A percentile compares a stretch with the other conserved stretches of the same genome.
phyloP scores from a whole-genome alignment of 2,329 filamentous ascomycete species.

The Ceratocystis destructans region DNA sequence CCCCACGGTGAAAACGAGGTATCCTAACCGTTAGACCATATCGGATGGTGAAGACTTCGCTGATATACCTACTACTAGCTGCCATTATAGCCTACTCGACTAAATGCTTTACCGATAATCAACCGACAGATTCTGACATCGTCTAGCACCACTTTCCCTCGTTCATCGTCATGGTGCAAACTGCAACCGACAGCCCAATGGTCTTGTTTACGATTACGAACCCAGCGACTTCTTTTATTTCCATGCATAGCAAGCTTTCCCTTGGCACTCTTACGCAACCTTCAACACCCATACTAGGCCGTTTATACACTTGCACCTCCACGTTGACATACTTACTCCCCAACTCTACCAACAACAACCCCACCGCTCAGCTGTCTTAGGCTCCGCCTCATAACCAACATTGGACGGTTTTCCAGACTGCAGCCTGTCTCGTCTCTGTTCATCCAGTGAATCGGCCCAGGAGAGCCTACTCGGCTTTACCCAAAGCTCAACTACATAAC shows the following conservation, averaged over 20 bases:
- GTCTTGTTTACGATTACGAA: neutral
- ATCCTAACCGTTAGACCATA: conserved; percentile 20
- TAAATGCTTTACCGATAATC: neutral
- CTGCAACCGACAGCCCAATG: neutral
- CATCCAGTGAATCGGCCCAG: too few species aligned
- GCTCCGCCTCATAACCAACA: too few species aligned
- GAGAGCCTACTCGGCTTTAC: neutral
- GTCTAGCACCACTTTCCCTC: neutral
- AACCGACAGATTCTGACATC: neutral
- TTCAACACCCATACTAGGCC: too few species aligned
- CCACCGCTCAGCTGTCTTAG: too few species aligned
- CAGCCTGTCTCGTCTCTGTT: too few species aligned
- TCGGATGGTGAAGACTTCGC: neutral
- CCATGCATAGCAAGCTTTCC: neutral
- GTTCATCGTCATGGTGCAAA: conserved; percentile 1
- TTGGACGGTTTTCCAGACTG: too few species aligned
- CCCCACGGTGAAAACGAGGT: conserved; percentile 20
- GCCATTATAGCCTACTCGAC: too few species aligned
- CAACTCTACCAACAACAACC: too few species aligned
- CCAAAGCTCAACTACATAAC: neutral
- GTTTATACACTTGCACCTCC: too few species aligned
- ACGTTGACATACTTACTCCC: too few species aligned
- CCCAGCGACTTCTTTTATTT: neutral
- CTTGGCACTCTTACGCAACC: neutral
- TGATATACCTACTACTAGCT: rapidly evolving